Conservation (phyloP, 805 yeast genomes). For the Wickerhamiella qilinensis region DNA sequence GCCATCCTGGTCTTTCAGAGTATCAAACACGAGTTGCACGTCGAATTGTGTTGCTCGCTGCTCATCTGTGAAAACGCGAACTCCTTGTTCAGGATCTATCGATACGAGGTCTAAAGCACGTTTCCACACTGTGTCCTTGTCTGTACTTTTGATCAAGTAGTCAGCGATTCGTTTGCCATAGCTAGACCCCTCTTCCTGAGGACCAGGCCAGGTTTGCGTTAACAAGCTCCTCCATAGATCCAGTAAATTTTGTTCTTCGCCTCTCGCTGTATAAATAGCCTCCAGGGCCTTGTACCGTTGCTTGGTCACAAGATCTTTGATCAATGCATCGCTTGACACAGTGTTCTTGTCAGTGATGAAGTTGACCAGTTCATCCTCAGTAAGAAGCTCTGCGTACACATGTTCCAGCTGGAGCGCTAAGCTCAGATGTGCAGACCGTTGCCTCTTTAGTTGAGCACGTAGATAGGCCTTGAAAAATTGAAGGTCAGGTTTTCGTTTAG, state of each 20-base stretch:
- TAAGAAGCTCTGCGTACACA: constrained; percentile 3
- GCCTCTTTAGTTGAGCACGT: constrained; percentile 4
- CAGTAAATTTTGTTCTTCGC: constrained; percentile 13
- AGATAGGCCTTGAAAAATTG: constrained; percentile 6
- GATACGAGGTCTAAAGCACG: constrained; percentile 22
- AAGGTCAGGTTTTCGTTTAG: not conserved
- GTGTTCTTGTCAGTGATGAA: constrained; percentile 3
- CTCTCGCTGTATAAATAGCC: constrained; percentile 10
- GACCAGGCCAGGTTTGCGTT: constrained; percentile 12
- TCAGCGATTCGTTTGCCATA: constrained; percentile 14
- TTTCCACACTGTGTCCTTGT: constrained; percentile 23
- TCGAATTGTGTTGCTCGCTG: constrained; percentile 14
- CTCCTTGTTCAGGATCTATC: constrained; percentile 18
- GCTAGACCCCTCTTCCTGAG: not conserved
- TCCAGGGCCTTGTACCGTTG: constrained; percentile 7
- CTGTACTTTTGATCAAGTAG: constrained; percentile 13
- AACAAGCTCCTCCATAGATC: constrained; percentile 17
- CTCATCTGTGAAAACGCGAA: constrained; percentile 19
- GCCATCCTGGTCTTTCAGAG: constrained; percentile 19
- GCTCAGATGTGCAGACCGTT: not conserved
- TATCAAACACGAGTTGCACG: constrained; percentile 17
- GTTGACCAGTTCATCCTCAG: constrained; percentile 6
- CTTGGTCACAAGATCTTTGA: not conserved
- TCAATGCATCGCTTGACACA: constrained; percentile 1
- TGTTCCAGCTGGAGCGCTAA: constrained; percentile 4